phyloP scores from a whole-genome alignment of 345 rosid genomes.

The Eucalyptus sp. region DNA sequence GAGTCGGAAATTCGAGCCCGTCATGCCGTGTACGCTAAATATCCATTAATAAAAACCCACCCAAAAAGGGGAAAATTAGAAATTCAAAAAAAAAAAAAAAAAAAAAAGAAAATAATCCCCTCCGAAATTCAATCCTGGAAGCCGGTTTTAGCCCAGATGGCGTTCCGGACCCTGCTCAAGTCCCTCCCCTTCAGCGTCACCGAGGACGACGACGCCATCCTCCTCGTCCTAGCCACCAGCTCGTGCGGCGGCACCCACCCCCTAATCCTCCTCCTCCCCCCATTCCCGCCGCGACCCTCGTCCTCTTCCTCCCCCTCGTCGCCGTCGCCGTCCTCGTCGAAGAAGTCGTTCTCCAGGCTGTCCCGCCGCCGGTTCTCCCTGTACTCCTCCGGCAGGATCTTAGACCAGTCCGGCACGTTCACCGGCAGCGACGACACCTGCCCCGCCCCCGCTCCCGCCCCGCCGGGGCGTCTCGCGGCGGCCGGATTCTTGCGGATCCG shows the following conservation, averaged over 20 bases:
- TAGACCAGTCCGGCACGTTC: constrained; percentile 6
- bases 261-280: not conserved
- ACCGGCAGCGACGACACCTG: constrained; percentile 1
- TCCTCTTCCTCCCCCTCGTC: not conserved
- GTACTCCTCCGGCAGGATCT: constrained; percentile 6
- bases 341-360: not conserved
- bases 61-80: not conserved
- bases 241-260: constrained; percentile 3
- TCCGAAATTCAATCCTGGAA: not conserved
- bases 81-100: not conserved
- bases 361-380: not conserved
- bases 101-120: not conserved
- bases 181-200: constrained; percentile 7
- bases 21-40: not conserved
- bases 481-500: not conserved
- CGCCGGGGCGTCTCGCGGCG: not conserved
- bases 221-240: constrained; percentile 4
- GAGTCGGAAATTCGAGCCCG: not conserved
- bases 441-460: not conserved
- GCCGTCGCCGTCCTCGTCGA: not conserved
- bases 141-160: constrained; percentile 2
- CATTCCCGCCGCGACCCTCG: not conserved
- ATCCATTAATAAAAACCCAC: not conserved
- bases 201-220: not conserved
- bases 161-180: constrained; percentile 3